Conservation (phyloP, 192 early-diverging fungal genomes). For the Coemansia sp. region DNA sequence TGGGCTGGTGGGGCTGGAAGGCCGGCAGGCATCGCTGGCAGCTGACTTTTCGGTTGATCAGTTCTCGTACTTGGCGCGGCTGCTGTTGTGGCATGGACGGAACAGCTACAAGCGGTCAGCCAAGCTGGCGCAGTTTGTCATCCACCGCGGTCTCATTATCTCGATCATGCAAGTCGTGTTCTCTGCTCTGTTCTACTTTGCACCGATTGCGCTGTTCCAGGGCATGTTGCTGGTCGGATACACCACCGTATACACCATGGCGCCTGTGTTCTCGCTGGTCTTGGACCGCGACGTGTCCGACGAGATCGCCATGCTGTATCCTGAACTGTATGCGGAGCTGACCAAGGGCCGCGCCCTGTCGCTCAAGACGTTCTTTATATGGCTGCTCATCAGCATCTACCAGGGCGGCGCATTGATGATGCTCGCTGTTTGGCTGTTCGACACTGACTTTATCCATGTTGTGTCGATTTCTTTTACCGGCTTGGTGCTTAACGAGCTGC, state of each 20-base stretch:
- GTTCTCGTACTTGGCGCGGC: constrained; percentile 81
- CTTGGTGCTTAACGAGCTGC: constrained; percentile 88
- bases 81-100: constrained; percentile 93
- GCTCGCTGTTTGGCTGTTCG: constrained; percentile 90
- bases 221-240: constrained; percentile 86
- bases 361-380: constrained; percentile 90
- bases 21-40: constrained; percentile 88
- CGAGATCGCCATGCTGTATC: constrained; percentile 87
- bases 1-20: constrained; percentile 96
- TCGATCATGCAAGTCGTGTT: constrained; percentile 98
- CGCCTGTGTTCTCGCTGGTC: constrained; percentile 93
- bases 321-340: constrained; percentile 92
- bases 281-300: constrained; percentile 87
- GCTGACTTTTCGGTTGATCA: constrained; percentile 92
- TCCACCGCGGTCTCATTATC: constrained; percentile 95
- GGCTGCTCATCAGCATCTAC: constrained; percentile 93
- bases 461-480: constrained; percentile 95
- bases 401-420: constrained; percentile 97
- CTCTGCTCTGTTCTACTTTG: constrained; percentile 94
- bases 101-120: constrained; percentile 93
- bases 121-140: constrained; percentile 93
- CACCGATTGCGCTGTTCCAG: constrained; percentile 94
- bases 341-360: constrained; percentile 92
- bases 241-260: constrained; percentile 96
- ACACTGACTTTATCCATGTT: constrained; percentile 92